Base-by-base conservation (phyloP, 306 rosid species). In the Vigna unguiculata region DNA sequence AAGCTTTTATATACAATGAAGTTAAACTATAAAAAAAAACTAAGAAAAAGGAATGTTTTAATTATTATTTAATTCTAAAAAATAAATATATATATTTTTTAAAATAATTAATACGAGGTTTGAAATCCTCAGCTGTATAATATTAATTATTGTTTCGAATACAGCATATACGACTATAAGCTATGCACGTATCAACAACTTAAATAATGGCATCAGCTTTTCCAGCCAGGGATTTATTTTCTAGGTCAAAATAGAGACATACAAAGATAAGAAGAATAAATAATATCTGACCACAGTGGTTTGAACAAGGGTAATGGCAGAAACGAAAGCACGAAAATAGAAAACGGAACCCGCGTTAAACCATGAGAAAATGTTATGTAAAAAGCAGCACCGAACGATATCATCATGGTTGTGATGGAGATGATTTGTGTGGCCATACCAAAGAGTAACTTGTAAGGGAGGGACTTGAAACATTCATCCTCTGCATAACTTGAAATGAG, bases 401-500 rank as follows among this genome's bases (percentile, higher is more conserved):
- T 2, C 83, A 82, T 60, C 92, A 88, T 84, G 51, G 79, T 69
- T 14, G 76, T n/a, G 12, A 84, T 77, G 38, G 90, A 86, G 54
- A 88, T 21, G 75, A 86, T 82, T 4, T 86, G 85, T 0, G 86
- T 52, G 4, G 76, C 12, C 9, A 88, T 13, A 24, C 92, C 92
- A 53, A 58, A 17, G 3, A 80, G 74, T 46, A 86, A 61, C 83
- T 79, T 88, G 17, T n/a, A 4, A 0, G 93, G 93, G 8, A 88
- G 78, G 3, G 88, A 66, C 24, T 40, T 78, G 55, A 84, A 82
- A 11, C 74, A 78, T 7, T 78, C 76, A 0, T 78, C 57, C 34
- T 75, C 84, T 7, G 86, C 83, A 17, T 85, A 89, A 10, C 91
- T 86, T 0, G 91, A 81, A 6, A 80, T 69, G 2, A 85, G 83